Evolutionary conservation across 1,284 basidiomycete species (phyloP).

Genomic region (Cystobasidium slooffiae): DNA sequence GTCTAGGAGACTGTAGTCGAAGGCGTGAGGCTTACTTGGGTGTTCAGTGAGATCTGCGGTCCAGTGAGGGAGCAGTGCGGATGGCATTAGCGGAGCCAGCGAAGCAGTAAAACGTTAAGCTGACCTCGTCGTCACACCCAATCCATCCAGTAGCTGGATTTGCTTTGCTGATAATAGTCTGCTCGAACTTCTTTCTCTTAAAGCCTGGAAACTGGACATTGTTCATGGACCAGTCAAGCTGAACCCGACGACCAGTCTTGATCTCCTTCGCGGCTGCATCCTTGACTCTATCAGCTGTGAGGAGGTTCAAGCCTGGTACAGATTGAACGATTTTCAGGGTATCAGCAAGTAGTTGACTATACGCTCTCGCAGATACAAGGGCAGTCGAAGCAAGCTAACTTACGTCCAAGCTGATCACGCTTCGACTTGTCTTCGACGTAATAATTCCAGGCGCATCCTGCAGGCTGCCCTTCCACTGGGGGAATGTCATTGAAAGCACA

Average conservation of each 20-base stretch:
- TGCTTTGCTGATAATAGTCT: conserved; percentile 36
- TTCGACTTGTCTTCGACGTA: conserved; percentile 25
- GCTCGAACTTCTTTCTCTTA: conserved; percentile 34
- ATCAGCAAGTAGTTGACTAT: background rate
- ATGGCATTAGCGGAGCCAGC: background rate
- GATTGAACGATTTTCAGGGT: background rate
- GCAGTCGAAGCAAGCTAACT: background rate
- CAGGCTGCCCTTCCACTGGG: conserved; percentile 34
- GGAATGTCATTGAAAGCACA: conserved; percentile 40
- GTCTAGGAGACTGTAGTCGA: background rate
- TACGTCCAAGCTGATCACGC: conserved; percentile 39
- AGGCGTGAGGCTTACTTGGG: conserved; percentile 4
- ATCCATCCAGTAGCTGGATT: conserved; percentile 39
- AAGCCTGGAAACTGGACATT: conserved; percentile 44
- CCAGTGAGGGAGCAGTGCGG: background rate
- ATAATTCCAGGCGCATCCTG: conserved; percentile 42
- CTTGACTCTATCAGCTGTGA: conserved; percentile 38
- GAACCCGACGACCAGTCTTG: conserved; percentile 33
- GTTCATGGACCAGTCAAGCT: conserved; percentile 44
- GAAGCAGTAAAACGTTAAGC: conserved; percentile 6
- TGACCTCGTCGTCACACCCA: conserved; percentile 39
- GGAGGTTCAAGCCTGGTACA: conserved; percentile 32
- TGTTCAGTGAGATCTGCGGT: conserved; percentile 29
- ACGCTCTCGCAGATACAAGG: background rate
- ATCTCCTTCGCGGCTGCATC: conserved; percentile 41